phyloP scores from a whole-genome alignment of 257 asterid species.

The Penstemon barbatus region DNA sequence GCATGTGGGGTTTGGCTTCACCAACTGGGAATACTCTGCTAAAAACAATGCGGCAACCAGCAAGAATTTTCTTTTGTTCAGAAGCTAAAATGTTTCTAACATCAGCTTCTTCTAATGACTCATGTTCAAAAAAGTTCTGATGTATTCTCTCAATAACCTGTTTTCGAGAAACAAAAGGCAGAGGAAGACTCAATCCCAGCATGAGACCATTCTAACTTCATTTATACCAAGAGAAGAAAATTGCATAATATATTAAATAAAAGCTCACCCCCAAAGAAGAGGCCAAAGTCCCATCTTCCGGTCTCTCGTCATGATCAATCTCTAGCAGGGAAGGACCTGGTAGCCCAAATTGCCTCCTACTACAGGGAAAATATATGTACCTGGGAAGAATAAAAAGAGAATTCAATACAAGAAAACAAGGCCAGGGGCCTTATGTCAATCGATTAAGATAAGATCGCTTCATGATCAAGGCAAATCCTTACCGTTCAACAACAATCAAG shows the following conservation, averaged over 20 bases:
- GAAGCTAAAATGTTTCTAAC: slow-evolving; percentile 85
- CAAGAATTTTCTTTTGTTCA: slow-evolving; percentile 79
- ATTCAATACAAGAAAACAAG: slow-evolving; percentile 15
- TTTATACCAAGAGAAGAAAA: background rate
- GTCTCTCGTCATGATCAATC: slow-evolving; percentile 97
- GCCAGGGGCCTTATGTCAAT: background rate
- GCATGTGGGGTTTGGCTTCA: slow-evolving; percentile 90
- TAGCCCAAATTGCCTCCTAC: slow-evolving; percentile 95
- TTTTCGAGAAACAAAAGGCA: slow-evolving; percentile 20
- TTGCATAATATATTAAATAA: slow-evolving; percentile 17
- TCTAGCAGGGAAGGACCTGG: slow-evolving; percentile 95
- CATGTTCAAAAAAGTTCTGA: slow-evolving; percentile 59
- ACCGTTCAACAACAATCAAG: slow-evolving; percentile 93
- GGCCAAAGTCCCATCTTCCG: slow-evolving; percentile 96
- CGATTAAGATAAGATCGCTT: background rate
- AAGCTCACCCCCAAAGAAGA: slow-evolving; percentile 80
- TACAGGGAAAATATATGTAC: slow-evolving; percentile 94
- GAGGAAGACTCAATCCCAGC: slow-evolving; percentile 9
- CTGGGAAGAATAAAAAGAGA: slow-evolving; percentile 36
- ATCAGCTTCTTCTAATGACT: slow-evolving; percentile 82
- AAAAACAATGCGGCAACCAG: slow-evolving; percentile 87
- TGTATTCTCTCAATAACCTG: slow-evolving; percentile 96
- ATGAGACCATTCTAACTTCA: slow-evolving; percentile 9
- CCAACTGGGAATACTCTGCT: slow-evolving; percentile 96
- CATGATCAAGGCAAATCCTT: slow-evolving; percentile 22